Evolutionary conservation across 768 basidiomycete species (phyloP), one percentile per base, ranked within the genome.

Genomic region (Macrolepiota fuliginosa): DNA sequence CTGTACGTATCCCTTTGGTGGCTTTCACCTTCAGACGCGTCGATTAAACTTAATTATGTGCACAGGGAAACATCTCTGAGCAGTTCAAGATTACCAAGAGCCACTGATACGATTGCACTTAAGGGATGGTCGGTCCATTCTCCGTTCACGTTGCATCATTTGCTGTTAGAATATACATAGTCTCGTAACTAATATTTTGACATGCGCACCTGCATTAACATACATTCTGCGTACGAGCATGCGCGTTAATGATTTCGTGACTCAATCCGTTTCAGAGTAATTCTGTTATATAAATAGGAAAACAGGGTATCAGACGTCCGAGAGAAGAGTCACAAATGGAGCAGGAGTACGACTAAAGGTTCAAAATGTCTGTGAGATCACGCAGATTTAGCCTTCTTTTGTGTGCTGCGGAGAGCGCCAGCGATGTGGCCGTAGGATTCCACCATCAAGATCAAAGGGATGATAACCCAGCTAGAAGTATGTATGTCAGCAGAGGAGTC

Each of bases 351-450:
- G 1, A 49, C 1, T 25, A 3, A 24, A 4, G 13, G 3, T 27
- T 22, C 24, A 27, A 24, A 13, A 27, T 27, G 47, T 13, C 13
- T 1, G 2, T 5, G 24, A 22, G 3, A 2, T 52, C 49, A 59
- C 7, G 49, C 32, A 11, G 47, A 59, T 42, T 74, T 79, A 4
- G 66, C 22, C 24, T 47, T 42, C 15, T 71, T 66, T 61, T 79
- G 78, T 13, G 63, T 65, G 13, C 68, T 61, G 24, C 89, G 85
- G 63, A 93, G 76, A 9, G 87, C 77, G 42, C 76, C 72, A 15
- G 88, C 81, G 58, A 94, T 91, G 62, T 88, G 82, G 3, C 75
- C 75, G 63, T 92, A 94, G 0, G 92, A 92, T 68, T 93, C 88
- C 65, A 77, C 76, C 88, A 95, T 89, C 62, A 94, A 78, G 77